Base-by-base conservation (phyloP, 2,329 filamentous ascomycete species). In the Xylaria digitata region DNA sequence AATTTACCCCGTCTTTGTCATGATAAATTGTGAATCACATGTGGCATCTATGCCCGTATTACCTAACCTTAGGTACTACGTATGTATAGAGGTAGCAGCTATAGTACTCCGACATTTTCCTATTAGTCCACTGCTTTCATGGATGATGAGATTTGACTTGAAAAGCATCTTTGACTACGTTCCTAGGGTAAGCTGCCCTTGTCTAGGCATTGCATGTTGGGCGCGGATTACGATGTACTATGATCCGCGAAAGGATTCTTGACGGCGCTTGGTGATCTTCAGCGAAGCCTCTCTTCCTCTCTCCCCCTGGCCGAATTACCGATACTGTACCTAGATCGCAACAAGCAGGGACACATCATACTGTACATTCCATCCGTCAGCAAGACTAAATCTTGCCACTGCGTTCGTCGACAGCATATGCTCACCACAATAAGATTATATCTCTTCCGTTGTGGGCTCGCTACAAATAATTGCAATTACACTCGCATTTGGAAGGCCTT, bases 321-420 rank as follows among this genome's bases (percentile, higher is more conserved):
- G 13, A 9, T 13, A 9, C 11, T 15, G 17, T 34, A 17, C 19
- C 19, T 40, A 30, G n/a, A 46, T 30, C 7, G 60, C 32, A 42
- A 17, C 34, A 61, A 61, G 42, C 50, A 62, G 59, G 50, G 48
- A 49, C 52, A 62, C 40, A 32, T 30, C 50, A 55, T 46, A 30
- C n/a, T n/a, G n/a, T n/a, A 15, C 26, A 55, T 42, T 32, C 50
- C 60, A 49, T 42, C 59, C 13, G 52, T 63, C 23, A 43, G 43
- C 23, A 37, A 37, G 11, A 13, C 34, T 37, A 19, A 19, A 15
- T 13, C 9, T 40, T 40, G 37, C 37, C 11, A 40, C 15, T 34
- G 3, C 37, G 1, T 9, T 15, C 37, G 37, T 15, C 13, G 11
- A 40, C 13, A 17, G 9, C 37, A 13, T 40, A 40, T 40, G 11